Evolutionary conservation across 1,284 basidiomycete species (phyloP).

Genomic region (Ceratobasidium sp.): DNA sequence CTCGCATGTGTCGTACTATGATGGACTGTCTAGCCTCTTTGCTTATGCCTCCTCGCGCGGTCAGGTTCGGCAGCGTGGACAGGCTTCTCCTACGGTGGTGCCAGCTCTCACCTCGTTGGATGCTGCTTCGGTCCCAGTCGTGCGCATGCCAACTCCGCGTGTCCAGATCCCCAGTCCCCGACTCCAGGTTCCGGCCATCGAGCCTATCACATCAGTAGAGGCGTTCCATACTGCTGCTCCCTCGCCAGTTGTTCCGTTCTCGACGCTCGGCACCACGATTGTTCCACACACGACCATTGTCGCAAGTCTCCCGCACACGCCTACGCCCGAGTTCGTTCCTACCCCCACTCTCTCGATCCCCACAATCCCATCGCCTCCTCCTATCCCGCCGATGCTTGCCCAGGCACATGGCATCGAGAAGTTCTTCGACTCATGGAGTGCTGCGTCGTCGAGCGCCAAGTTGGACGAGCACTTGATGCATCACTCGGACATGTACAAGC

Average conservation of each 20-base stretch:
- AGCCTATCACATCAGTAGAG: slow-evolving; percentile 33
- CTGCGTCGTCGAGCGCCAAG: slow-evolving; percentile 30
- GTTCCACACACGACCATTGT: slow-evolving; percentile 38
- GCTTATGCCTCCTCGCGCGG: slow-evolving; percentile 37
- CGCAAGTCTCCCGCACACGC: slow-evolving; percentile 33
- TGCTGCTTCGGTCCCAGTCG: slow-evolving; percentile 7
- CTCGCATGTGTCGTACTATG: slow-evolving; percentile 43
- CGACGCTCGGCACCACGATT: slow-evolving; percentile 33
- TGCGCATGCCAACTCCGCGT: slow-evolving; percentile 31
- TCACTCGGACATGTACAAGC: slow-evolving; percentile 40
- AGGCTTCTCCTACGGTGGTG: background rate
- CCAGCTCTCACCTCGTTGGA: slow-evolving; percentile 1
- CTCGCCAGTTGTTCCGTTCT: slow-evolving; percentile 31
- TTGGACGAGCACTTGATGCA: slow-evolving; percentile 36
- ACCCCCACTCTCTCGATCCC: background rate
- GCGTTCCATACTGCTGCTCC: slow-evolving; percentile 42
- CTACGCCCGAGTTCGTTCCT: slow-evolving; percentile 20
- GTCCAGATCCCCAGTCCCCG: slow-evolving; percentile 22
- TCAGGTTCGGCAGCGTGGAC: slow-evolving; percentile 7
- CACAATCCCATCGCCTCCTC: slow-evolving; percentile 22
- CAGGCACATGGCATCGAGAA: slow-evolving; percentile 7
- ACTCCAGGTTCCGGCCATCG: background rate
- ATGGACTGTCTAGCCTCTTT: slow-evolving; percentile 41
- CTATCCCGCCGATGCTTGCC: slow-evolving; percentile 29
- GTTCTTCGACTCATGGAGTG: slow-evolving; percentile 26